Conservation (phyloP, 768 basidiomycete genomes). For the Collybiopsis luxurians region DNA sequence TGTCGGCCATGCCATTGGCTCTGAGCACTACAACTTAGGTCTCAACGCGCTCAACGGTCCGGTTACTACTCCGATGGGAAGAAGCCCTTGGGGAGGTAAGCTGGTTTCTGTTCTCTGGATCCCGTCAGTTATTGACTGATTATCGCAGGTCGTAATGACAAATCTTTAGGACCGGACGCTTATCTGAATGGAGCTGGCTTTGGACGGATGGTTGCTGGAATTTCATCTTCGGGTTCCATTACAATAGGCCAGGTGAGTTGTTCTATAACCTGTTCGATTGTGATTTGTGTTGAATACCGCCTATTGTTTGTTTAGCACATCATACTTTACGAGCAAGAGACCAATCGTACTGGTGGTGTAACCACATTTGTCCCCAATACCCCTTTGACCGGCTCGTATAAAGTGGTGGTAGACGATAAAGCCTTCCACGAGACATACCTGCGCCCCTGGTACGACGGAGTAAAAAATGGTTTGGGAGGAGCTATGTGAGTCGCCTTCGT, state of each 20-base stretch:
- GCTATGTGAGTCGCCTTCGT: constrained; percentile 23
- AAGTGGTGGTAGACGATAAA: constrained; percentile 34
- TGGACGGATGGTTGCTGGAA: not conserved
- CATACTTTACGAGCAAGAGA: constrained; percentile 1
- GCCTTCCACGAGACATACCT: constrained; percentile 25
- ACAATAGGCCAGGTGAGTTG: not conserved
- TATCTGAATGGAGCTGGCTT: not conserved
- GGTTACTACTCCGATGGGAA: not conserved
- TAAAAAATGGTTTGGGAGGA: constrained; percentile 23
- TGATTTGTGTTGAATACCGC: not conserved
- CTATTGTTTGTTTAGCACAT: not conserved
- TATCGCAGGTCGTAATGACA: not conserved
- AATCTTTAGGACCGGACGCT: not conserved
- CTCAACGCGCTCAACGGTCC: not conserved
- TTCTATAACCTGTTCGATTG: not conserved
- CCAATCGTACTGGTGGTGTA: not conserved
- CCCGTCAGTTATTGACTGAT: not conserved
- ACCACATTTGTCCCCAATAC: not conserved
- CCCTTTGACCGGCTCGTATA: not conserved
- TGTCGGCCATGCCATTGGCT: not conserved
- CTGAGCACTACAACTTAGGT: not conserved
- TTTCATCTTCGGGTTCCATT: not conserved
- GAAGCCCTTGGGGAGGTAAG: not conserved
- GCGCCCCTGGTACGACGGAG: constrained; percentile 13
- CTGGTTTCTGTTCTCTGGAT: not conserved